phyloP scores from a whole-genome alignment of 257 asterid genomes.

The Euphrasia confusa region DNA sequence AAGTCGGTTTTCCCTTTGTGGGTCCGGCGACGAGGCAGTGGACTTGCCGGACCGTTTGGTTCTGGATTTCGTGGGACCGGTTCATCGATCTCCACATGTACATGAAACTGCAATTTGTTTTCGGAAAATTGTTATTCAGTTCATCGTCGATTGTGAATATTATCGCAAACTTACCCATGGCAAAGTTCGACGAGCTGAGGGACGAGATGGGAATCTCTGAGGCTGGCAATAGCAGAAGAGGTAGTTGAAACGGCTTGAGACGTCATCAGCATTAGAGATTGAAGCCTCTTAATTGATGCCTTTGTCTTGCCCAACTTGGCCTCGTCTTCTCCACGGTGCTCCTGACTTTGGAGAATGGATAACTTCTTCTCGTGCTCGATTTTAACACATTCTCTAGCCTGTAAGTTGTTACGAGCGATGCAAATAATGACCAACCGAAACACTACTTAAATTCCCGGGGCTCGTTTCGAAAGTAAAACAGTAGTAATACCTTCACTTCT shows the following conservation, averaged over 20 bases:
- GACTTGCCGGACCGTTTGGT: conserved; percentile 82
- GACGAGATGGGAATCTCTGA: conserved; percentile 75
- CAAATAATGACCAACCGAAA: neutral
- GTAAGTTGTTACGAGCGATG: neutral
- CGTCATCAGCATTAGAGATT: conserved; percentile 76
- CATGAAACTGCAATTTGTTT: conserved; percentile 60
- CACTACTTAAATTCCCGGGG: too few relatives aligned
- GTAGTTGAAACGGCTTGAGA: conserved; percentile 96
- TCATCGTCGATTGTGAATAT: too few relatives aligned
- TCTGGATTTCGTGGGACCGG: conserved; percentile 68
- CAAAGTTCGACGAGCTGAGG: conserved; percentile 96
- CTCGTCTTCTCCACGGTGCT: conserved; percentile 64
- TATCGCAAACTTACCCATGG: conserved; percentile 59
- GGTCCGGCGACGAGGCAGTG: conserved; percentile 63
- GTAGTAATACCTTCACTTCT: conserved; percentile 87
- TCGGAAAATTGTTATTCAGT: neutral
- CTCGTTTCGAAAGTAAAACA: too few relatives aligned
- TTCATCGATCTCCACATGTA: conserved; percentile 99
- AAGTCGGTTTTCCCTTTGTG: conserved; percentile 52
- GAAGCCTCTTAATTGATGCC: conserved; percentile 80
- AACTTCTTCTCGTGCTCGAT: conserved; percentile 84
- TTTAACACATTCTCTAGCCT: conserved; percentile 93
- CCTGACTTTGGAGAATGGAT: conserved; percentile 79
- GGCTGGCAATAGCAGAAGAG: conserved; percentile 65
- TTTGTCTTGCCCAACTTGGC: conserved; percentile 87